phyloP scores from a whole-genome alignment of 805 yeast species.

The Candida silvatica region DNA sequence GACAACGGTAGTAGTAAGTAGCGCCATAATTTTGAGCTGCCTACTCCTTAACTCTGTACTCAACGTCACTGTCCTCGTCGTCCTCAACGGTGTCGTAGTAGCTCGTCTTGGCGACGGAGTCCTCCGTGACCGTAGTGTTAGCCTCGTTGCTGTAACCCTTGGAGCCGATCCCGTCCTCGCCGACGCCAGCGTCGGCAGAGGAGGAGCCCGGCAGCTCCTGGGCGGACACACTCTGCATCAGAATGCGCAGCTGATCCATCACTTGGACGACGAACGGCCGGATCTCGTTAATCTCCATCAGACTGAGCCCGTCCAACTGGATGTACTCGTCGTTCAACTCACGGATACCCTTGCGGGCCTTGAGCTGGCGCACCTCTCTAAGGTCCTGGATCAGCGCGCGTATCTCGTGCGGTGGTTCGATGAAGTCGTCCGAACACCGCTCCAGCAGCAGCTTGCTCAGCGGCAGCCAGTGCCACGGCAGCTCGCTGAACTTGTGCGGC shows the following conservation, averaged over 20 bases:
- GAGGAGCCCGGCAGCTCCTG: not conserved
- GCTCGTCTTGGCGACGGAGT: not conserved
- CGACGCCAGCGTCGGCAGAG: not conserved
- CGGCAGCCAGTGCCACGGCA: slow-evolving; percentile 91
- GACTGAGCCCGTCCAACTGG: slow-evolving; percentile 72
- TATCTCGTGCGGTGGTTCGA: slow-evolving; percentile 62
- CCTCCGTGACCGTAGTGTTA: not conserved
- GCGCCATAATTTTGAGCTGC: not conserved
- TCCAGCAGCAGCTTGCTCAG: slow-evolving; percentile 59
- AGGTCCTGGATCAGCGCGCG: slow-evolving; percentile 72
- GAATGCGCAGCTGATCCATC: slow-evolving; percentile 66
- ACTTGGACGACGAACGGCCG: slow-evolving; percentile 73
- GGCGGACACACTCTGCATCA: slow-evolving; percentile 30
- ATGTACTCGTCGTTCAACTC: slow-evolving; percentile 77
- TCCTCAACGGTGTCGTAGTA: slow-evolving; percentile 7
- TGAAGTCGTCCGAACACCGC: slow-evolving; percentile 68
- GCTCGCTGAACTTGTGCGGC: slow-evolving; percentile 49
- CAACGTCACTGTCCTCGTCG: slow-evolving; percentile 16
- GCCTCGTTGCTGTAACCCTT: not conserved
- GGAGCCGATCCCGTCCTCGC: slow-evolving; percentile 1
- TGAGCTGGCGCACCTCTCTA: slow-evolving; percentile 72
- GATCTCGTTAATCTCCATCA: slow-evolving; percentile 81
- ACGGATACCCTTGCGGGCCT: slow-evolving; percentile 70
- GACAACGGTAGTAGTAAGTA: no score
- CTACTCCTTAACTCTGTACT: slow-evolving; percentile 1